Evolutionary conservation across 306 rosid species (phyloP).

Genomic region (Trifolium subterraneum): DNA sequence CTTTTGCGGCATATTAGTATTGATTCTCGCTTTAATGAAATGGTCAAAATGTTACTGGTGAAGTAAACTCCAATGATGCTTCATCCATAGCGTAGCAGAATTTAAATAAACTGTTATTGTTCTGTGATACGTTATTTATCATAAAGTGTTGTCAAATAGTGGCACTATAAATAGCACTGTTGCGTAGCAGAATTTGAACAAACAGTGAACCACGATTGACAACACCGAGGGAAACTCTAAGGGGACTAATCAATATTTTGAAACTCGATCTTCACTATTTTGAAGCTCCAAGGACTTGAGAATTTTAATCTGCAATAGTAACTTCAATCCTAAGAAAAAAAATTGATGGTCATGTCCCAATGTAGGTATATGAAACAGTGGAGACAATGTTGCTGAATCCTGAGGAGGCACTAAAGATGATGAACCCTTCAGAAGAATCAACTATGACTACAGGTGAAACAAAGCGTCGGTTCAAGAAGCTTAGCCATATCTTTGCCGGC

Average conservation of each 20-base stretch:
- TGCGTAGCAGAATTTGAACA: neutral
- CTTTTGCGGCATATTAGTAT: neutral
- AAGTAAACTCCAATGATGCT: too few species aligned
- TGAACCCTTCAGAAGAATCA: slow-evolving; percentile 66
- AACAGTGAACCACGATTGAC: neutral
- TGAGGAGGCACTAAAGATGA: slow-evolving; percentile 64
- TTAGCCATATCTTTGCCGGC: slow-evolving; percentile 71
- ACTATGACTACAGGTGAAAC: slow-evolving; percentile 47
- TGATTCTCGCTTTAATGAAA: too few species aligned
- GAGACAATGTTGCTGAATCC: slow-evolving; percentile 84
- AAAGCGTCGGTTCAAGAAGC: slow-evolving; percentile 68
- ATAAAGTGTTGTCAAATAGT: neutral
- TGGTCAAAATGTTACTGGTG: too few species aligned
- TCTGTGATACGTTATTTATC: neutral
- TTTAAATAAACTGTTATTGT: neutral
- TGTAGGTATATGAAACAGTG: slow-evolving; percentile 86
- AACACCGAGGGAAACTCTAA: neutral
- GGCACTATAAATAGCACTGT: neutral
- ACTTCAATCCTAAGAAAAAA: neutral
- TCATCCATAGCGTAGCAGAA: neutral
- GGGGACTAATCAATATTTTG: slow-evolving; percentile 20
- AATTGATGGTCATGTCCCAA: neutral
- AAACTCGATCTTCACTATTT: neutral
- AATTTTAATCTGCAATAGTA: slow-evolving; percentile 16
- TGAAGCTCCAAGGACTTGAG: neutral